phyloP scores from a whole-genome alignment of 345 rosid genomes.

The Ceriops tagal region DNA sequence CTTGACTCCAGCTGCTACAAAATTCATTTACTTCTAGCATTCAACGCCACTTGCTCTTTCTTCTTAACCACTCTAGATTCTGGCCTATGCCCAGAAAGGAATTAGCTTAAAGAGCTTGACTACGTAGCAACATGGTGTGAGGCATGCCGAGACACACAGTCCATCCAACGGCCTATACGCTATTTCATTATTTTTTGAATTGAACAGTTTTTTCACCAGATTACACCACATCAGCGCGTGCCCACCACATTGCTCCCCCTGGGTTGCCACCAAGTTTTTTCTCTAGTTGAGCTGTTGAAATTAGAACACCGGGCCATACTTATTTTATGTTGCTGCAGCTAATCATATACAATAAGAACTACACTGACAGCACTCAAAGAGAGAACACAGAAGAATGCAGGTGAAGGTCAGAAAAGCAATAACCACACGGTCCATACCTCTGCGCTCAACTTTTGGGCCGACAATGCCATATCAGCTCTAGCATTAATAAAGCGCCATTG shows the following conservation, averaged over 20 bases:
- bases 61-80: background rate
- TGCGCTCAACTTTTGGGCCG: constrained; percentile 51
- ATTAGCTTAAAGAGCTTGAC: no score
- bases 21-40: background rate
- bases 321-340: background rate
- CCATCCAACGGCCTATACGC: no score
- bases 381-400: background rate
- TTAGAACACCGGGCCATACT: background rate
- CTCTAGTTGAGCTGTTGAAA: no score
- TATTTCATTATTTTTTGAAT: no score
- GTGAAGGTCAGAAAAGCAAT: background rate
- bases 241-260: no score
- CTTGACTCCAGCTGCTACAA: no score
- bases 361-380: background rate
- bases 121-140: no score
- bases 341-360: background rate
- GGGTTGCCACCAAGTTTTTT: no score
- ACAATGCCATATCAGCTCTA: constrained; percentile 54
- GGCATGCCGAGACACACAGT: no score
- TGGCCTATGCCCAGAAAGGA: no score
- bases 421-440: constrained; percentile 50
- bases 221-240: no score
- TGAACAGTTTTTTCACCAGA: no score
- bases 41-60: background rate
- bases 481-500: constrained; percentile 90